Conservation (phyloP, 2,329 filamentous ascomycete species). For the Arthrobotrys iridis region DNA sequence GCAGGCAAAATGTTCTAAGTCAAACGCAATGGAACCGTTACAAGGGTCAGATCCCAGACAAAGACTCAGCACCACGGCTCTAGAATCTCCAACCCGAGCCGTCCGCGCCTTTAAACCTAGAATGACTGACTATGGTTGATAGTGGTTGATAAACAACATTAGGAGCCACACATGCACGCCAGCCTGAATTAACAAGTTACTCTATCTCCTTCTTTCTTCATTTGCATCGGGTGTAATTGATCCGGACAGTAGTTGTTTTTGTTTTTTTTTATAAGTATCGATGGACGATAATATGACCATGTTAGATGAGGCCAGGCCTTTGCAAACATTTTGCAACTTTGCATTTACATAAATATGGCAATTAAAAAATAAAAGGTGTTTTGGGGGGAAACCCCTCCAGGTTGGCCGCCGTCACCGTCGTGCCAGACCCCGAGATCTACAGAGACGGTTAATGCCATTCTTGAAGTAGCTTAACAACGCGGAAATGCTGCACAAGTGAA, state of each 20-base stretch:
- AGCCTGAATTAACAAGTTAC: neutral
- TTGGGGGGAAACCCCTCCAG: too few relatives aligned
- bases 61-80: neutral
- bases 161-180: slow-evolving; percentile 5
- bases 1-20: slow-evolving; percentile 31
- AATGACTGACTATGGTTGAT: neutral
- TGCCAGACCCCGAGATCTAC: too few relatives aligned
- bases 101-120: too few relatives aligned
- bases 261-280: neutral
- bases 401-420: too few relatives aligned
- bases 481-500: neutral
- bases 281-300: neutral
- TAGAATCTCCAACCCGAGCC: neutral
- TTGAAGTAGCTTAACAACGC: too few relatives aligned
- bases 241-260: neutral
- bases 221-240: neutral
- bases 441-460: too few relatives aligned
- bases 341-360: too few relatives aligned
- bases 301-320: too few relatives aligned
- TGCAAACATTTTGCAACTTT: neutral
- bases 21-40: slow-evolving; percentile 40
- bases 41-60: slow-evolving; percentile 32
- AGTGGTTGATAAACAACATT: too few relatives aligned
- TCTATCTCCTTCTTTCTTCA: neutral
- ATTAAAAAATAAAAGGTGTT: neutral